phyloP scores from a whole-genome alignment of 768 basidiomycete species.

The Suillus subluteus region DNA sequence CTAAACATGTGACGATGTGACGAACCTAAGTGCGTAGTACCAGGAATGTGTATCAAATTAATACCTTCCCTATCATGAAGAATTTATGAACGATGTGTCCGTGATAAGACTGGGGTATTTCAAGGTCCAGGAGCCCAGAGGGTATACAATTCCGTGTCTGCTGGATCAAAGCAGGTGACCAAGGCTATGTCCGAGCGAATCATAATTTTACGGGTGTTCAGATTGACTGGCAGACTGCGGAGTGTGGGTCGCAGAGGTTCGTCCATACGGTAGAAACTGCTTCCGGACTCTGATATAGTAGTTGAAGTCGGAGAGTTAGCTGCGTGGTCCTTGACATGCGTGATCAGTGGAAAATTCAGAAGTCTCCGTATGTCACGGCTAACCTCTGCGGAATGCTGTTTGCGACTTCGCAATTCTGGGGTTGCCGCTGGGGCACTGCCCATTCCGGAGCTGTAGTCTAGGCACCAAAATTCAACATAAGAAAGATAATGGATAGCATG shows the following conservation, averaged over 20 bases:
- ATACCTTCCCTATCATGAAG: not conserved
- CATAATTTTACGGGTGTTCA: slow-evolving; percentile 40
- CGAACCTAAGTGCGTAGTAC: too few species aligned
- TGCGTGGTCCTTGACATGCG: slow-evolving; percentile 18
- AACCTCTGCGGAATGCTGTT: slow-evolving; percentile 20
- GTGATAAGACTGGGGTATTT: not conserved
- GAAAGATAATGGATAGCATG: not conserved
- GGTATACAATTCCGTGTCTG: slow-evolving; percentile 77
- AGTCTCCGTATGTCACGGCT: not conserved
- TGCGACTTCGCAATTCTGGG: slow-evolving; percentile 20
- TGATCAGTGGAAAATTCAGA: not conserved
- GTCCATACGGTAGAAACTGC: slow-evolving; percentile 25
- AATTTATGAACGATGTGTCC: not conserved
- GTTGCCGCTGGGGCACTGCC: slow-evolving; percentile 13
- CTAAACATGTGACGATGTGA: too few species aligned
- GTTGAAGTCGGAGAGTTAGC: slow-evolving; percentile 33
- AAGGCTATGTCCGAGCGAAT: slow-evolving; percentile 71
- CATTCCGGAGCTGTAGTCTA: slow-evolving; percentile 13
- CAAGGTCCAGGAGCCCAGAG: slow-evolving; percentile 62
- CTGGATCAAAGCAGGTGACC: slow-evolving; percentile 73
- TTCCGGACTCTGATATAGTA: slow-evolving; percentile 34
- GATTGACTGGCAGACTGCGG: slow-evolving; percentile 23
- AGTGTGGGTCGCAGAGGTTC: slow-evolving; percentile 16
- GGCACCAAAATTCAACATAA: not conserved
- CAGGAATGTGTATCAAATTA: not conserved